Evolutionary conservation across 2,329 filamentous ascomycete species (phyloP).

Genomic region (Claviceps pusilla): DNA sequence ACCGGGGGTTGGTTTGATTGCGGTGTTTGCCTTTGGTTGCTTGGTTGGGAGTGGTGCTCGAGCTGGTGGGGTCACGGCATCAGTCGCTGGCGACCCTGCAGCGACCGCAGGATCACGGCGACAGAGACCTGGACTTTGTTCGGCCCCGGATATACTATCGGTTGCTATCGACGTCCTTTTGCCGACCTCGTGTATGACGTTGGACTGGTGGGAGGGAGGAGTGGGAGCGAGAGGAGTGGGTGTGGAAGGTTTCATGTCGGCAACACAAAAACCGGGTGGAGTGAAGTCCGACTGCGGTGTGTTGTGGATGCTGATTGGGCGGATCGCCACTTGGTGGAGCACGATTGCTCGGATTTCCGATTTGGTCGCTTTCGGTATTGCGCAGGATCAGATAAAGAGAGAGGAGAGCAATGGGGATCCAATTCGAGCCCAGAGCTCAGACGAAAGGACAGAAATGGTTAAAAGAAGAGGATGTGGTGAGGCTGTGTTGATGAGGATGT

Average conservation of each 20-base stretch:
- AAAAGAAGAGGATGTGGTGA: no score
- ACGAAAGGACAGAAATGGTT: background rate
- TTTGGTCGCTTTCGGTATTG: background rate
- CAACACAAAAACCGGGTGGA: background rate
- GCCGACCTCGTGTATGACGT: background rate
- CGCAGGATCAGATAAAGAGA: constrained; percentile 5
- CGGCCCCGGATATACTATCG: background rate
- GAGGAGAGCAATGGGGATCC: background rate
- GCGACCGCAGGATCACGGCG: constrained; percentile 7
- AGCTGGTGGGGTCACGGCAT: constrained; percentile 8
- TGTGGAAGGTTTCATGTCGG: constrained; percentile 12
- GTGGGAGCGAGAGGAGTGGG: constrained; percentile 10
- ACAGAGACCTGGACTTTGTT: constrained; percentile 3
- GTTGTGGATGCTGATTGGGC: background rate
- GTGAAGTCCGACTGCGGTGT: constrained; percentile 4
- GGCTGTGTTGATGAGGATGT: background rate
- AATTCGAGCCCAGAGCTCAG: no score
- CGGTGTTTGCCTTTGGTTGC: constrained; percentile 6
- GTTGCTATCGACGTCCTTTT: constrained; percentile 1
- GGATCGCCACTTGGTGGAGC: constrained; percentile 5
- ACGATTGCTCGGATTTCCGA: constrained; percentile 15
- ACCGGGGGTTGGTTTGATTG: constrained; percentile 14
- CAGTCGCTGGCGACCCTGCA: constrained; percentile 3
- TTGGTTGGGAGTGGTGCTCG: constrained; percentile 12
- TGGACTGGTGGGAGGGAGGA: constrained; percentile 5